Conservation (phyloP, 768 basidiomycete species). For the Ramaria rubella region DNA sequence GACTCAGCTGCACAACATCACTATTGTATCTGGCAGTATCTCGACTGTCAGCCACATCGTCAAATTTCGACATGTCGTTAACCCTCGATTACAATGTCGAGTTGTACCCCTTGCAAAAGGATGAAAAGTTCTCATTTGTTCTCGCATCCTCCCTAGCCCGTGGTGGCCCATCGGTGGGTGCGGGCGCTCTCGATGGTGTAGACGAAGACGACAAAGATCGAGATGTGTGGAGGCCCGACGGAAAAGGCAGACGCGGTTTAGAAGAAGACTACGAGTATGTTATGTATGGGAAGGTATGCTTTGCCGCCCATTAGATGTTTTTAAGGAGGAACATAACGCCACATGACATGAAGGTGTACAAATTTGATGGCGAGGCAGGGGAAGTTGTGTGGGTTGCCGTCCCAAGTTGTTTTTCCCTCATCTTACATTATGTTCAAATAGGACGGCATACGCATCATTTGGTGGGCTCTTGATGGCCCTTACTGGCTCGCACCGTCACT, state of each 20-base stretch:
- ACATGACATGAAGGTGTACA: constrained; percentile 71
- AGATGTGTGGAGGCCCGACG: constrained; percentile 80
- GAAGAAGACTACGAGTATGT: constrained; percentile 99
- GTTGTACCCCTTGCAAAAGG: constrained; percentile 65
- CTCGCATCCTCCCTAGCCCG: constrained; percentile 75
- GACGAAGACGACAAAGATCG: constrained; percentile 66
- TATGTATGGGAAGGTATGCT: constrained; percentile 92
- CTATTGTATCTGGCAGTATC: constrained; percentile 56
- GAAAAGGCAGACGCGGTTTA: constrained; percentile 70
- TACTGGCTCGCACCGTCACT: constrained; percentile 85
- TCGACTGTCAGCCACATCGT: constrained; percentile 80
- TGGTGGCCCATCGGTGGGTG: constrained; percentile 34
- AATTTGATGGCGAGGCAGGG: constrained; percentile 80
- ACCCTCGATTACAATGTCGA: constrained; percentile 94
- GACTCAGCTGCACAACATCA: constrained; percentile 7
- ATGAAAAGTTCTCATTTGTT: constrained; percentile 76
- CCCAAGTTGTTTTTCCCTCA: neutral
- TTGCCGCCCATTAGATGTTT: neutral
- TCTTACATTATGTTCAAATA: constrained; percentile 27
- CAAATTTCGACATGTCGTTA: constrained; percentile 88
- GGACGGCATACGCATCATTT: constrained; percentile 94
- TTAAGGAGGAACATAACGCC: neutral
- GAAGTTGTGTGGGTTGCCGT: constrained; percentile 69
- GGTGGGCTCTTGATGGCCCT: constrained; percentile 94
- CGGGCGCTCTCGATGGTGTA: constrained; percentile 41